Evolutionary conservation across 441 rosid genomes (phyloP), one percentile per base, ranked within the genome.

Genomic region (Hura crepitans): DNA sequence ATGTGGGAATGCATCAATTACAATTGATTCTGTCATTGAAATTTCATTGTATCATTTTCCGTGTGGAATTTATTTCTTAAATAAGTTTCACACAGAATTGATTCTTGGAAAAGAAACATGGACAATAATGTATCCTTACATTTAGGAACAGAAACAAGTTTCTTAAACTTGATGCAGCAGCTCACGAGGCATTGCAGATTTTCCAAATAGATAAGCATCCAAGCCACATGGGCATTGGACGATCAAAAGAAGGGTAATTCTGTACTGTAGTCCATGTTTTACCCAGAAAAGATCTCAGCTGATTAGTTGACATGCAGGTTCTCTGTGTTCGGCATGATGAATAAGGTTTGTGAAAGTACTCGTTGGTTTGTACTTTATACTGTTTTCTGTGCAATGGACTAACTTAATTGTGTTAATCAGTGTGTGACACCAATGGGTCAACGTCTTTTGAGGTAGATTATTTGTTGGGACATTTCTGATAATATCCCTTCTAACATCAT

Each of bases 191-290:
- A 65, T 76, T 95, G 80, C 97, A 95, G 87, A 90, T 90, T 74
- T 95, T 95, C 76, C 96, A 92, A 82, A 78, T 79, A 57, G 97
- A 95, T 79, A 95, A 92, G 75, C 99, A 95, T 85, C 98, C 99
- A 75, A 95, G 99, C 83, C 96, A 92, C 81, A 92, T 95, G 97
- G 99, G 98, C 74, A 95, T 95, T 74, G 99, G 99, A 64, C 82
- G 99, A 85, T 96, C 97, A 78, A 95, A 95, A 78, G 97, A 95
- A 87, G 99, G 99, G 99, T 95, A 87, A 39, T 49, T 43, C 20
- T 53, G 30, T 43, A 20, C 62, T 35, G 27, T 73, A 15, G 47
- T 49, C 56, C 39, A 63, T 79, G 51, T 74, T 72, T 78, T 66
- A 28, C 54, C 72, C 66, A 49, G 46, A 51, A 70, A 45, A 77